A percentile compares a stretch with the other conserved stretches of the same genome.
Evolutionary conservation across 345 rosid genomes (phyloP).

Genomic region (Salix viminalis): DNA sequence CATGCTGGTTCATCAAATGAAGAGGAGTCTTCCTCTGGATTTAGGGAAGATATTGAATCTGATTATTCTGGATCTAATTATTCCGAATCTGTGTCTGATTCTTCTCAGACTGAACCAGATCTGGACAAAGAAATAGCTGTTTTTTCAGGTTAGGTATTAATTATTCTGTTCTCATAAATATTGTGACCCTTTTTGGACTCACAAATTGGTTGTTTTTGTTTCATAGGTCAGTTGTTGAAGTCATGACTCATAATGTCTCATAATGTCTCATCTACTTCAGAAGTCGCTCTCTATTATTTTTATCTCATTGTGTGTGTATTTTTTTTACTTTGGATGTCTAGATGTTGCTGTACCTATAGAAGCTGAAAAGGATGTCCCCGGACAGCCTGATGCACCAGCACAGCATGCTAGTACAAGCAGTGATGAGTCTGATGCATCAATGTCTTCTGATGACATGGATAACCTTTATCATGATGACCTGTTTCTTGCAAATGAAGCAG

Average conservation of each 20-base stretch:
- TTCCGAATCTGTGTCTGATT: conserved; percentile 54
- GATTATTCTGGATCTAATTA: conserved; percentile 54
- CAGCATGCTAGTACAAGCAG: conserved; percentile 66
- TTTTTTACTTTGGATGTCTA: conserved; percentile 11
- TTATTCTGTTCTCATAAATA: neutral
- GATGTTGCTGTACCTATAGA: conserved; percentile 33
- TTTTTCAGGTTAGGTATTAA: conserved; percentile 52
- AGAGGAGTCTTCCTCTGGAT: conserved; percentile 43
- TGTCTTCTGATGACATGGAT: conserved; percentile 61
- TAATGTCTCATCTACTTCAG: neutral
- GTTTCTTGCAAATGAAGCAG: conserved; percentile 47
- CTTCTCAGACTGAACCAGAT: conserved; percentile 83
- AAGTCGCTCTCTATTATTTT: neutral
- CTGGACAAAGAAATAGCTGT: conserved; percentile 59
- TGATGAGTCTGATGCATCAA: conserved; percentile 68
- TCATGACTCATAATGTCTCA: neutral
- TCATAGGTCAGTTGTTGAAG: conserved; percentile 1
- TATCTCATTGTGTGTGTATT: conserved; percentile 1
- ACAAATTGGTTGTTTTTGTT: conserved; percentile 3
- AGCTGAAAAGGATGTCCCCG: conserved; percentile 27
- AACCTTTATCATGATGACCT: conserved; percentile 46
- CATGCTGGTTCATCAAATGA: conserved; percentile 38
- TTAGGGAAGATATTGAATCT: conserved; percentile 51
- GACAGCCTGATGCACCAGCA: conserved; percentile 39
- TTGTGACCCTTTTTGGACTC: neutral